A percentile compares a stretch with the other conserved stretches of the same genome.
These are phyloP conservation scores for Polygonum maritimum DNA, from an alignment of 148 eudicot species.

Conservation along the genomic window DNA sequence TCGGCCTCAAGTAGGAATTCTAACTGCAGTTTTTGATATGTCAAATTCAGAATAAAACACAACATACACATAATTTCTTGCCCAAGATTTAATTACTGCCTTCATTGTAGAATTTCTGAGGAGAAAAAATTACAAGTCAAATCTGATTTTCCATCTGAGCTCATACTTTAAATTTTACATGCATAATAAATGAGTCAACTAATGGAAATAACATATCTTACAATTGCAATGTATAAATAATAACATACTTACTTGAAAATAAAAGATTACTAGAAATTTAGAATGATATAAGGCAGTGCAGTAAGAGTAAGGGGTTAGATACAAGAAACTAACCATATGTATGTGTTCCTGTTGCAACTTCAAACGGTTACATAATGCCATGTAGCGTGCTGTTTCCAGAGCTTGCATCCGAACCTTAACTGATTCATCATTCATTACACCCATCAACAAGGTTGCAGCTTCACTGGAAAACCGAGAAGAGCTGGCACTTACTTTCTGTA, in stretches of 20 bases:
- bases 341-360: conserved; percentile 56
- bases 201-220: neutral
- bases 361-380: conserved; percentile 39
- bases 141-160: neutral
- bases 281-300: neutral
- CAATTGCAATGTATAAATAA: neutral
- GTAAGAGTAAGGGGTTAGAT: neutral
- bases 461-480: conserved; percentile 51
- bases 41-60: neutral
- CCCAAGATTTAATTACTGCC: neutral
- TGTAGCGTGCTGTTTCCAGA: conserved; percentile 52
- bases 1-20: neutral
- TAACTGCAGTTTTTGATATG: neutral
- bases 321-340: conserved; percentile 43
- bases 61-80: neutral
- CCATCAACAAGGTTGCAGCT: conserved; percentile 56
- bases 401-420: conserved; percentile 53
- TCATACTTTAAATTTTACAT: neutral
- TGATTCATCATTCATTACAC: conserved; percentile 80
- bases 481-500: conserved; percentile 38
- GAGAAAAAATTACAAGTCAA: neutral
- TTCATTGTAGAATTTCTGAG: neutral
- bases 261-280: no score
- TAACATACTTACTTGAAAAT: neutral
- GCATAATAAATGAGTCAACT: neutral